phyloP scores from a whole-genome alignment of 345 rosid species.

The Eucalyptus brandiana region DNA sequence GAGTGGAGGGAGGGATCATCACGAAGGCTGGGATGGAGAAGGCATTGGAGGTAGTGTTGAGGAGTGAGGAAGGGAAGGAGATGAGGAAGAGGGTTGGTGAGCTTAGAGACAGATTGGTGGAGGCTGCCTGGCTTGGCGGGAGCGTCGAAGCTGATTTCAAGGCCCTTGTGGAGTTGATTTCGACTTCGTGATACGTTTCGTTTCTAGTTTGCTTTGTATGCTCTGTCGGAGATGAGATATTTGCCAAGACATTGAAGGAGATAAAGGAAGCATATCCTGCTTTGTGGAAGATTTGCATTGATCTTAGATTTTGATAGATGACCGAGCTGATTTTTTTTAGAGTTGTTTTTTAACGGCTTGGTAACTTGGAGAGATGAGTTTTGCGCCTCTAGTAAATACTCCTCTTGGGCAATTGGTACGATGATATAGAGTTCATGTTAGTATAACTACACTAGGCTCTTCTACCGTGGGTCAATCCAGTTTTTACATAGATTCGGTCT shows the following conservation, averaged over 20 bases:
- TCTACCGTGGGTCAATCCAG: neutral
- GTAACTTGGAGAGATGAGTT: neutral
- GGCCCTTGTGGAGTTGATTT: neutral
- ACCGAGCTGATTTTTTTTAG: neutral
- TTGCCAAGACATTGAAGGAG: neutral
- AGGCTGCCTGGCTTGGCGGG: neutral
- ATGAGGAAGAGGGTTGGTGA: slow-evolving; percentile 11
- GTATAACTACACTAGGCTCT: neutral
- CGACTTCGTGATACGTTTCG: neutral
- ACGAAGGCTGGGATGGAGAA: slow-evolving; percentile 9
- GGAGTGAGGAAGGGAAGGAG: slow-evolving; percentile 18
- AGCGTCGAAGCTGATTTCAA: neutral
- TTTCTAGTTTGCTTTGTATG: neutral
- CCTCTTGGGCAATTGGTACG: neutral
- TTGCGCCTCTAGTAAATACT: neutral
- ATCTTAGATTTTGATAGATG: neutral
- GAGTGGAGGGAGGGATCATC: slow-evolving; percentile 9
- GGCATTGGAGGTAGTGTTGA: slow-evolving; percentile 21
- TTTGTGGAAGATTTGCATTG: neutral
- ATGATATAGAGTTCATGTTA: neutral
- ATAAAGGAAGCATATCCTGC: neutral
- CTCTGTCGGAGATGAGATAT: neutral
- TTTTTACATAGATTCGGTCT: neutral
- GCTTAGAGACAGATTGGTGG: neutral
- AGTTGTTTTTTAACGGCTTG: neutral